phyloP scores from a whole-genome alignment of 495 filamentous ascomycete species.

The Aspergillus mulundensis region DNA sequence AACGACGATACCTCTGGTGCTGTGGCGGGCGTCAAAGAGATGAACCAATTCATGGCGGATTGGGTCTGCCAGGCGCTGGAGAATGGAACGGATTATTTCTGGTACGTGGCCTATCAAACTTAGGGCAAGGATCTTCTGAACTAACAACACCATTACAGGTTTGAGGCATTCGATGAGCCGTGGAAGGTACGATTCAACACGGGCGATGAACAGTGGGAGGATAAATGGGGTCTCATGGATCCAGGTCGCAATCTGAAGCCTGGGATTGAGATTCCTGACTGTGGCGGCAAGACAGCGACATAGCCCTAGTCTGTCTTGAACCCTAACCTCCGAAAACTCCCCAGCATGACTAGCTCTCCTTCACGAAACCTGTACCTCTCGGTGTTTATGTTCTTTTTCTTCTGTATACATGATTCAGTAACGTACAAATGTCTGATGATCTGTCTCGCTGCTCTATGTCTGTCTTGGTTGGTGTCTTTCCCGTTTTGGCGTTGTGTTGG shows the following conservation, averaged over 20 bases:
- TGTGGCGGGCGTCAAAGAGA: conserved; percentile 73
- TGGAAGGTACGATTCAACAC: conserved; percentile 81
- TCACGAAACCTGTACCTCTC: too few species aligned
- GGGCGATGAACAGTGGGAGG: conserved; percentile 77
- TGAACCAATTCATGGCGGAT: conserved; percentile 82
- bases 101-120: conserved; percentile 47
- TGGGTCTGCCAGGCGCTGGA: conserved; percentile 78
- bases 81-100: conserved; percentile 89
- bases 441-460: neutral
- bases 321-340: too few species aligned
- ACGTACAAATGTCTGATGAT: conserved; percentile 17
- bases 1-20: conserved; percentile 50
- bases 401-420: conserved; percentile 13
- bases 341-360: too few species aligned
- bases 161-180: conserved; percentile 91
- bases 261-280: conserved; percentile 84
- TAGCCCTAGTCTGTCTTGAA: conserved; percentile 7
- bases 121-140: too few species aligned
- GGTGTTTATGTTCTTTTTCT: neutral
- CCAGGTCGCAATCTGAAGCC: conserved; percentile 78
- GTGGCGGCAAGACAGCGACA: conserved; percentile 66
- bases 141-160: conserved; percentile 42
- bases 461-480: neutral
- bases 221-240: conserved; percentile 94
- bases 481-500: neutral